A percentile compares a stretch with the other conserved stretches of the same genome.
Evolutionary conservation across 1,284 basidiomycete genomes (phyloP).

Genomic region (Gymnopus androsaceus): DNA sequence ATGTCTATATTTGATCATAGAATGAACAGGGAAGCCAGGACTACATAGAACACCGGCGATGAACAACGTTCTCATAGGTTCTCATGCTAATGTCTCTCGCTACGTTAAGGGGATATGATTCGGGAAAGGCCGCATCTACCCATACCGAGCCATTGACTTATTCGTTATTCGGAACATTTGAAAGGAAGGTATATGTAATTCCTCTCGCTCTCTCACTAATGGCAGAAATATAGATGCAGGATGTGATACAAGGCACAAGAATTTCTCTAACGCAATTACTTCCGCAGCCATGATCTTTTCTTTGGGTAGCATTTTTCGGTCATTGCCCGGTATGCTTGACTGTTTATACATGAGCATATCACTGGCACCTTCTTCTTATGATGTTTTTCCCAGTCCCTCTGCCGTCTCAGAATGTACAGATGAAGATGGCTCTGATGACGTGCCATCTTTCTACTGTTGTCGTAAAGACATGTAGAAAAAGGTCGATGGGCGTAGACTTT

Average conservation of each 20-base stretch:
- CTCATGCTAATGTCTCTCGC: background rate
- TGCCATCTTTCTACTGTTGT: no score
- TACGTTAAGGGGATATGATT: background rate
- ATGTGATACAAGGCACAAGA: background rate
- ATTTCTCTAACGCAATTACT: background rate
- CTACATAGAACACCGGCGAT: background rate
- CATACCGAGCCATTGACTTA: background rate
- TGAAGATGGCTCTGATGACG: no score
- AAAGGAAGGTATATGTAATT: background rate
- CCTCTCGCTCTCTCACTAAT: background rate
- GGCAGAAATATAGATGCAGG: background rate
- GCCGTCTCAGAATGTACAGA: no score
- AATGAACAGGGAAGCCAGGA: background rate
- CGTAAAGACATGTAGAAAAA: no score
- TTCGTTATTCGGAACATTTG: background rate
- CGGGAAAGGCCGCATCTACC: background rate
- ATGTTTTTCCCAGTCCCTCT: no score
- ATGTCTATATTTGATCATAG: background rate
- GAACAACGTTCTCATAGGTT: background rate
- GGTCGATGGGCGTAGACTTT: no score
- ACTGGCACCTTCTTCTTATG: no score
- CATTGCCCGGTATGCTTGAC: conserved; percentile 1
- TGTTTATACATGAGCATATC: no score
- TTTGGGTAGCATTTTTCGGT: background rate
- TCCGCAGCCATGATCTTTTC: no score